These are phyloP conservation scores for Asterochloris sp. DNA, from an alignment of 139 green algal genomes.

Conservation along the genomic window DNA sequence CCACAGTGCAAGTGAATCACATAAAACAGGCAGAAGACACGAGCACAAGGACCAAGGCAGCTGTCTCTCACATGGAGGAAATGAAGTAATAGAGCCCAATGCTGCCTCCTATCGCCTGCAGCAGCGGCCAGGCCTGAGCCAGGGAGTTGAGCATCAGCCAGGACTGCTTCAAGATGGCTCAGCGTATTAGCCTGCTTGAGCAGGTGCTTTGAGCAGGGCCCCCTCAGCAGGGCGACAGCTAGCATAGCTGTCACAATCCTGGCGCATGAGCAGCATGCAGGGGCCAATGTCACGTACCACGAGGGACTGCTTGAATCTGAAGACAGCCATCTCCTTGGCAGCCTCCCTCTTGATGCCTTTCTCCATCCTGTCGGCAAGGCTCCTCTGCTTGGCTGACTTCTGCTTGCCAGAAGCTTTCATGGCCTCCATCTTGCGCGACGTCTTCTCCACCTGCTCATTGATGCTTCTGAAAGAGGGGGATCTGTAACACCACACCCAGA, in stretches of 20 bases:
- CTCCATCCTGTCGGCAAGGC: constrained; percentile 13
- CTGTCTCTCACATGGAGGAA: neutral
- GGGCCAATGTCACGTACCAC: neutral
- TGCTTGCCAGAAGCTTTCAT: neutral
- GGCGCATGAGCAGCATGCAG: neutral
- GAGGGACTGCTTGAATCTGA: constrained; percentile 20
- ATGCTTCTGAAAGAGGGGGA: constrained; percentile 10
- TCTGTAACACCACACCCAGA: constrained; percentile 6
- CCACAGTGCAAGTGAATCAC: no score
- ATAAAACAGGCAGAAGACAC: neutral
- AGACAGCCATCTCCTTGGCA: constrained; percentile 12
- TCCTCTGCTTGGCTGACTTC: constrained; percentile 15
- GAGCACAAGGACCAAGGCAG: no score
- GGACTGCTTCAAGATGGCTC: neutral
- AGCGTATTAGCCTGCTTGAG: neutral
- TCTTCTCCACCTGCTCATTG: neutral
- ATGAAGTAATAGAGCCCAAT: no score
- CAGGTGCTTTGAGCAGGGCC: neutral
- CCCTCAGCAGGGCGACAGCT: neutral
- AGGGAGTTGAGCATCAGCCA: neutral
- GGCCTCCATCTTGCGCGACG: constrained; percentile 1
- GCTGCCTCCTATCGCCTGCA: no score
- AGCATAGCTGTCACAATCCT: neutral
- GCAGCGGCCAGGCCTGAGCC: neutral
- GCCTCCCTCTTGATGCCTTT: constrained; percentile 5